A percentile compares a stretch with the other conserved stretches of the same genome.
Conservation (phyloP, 83 land plant genomes). For the Thuja plicata region DNA sequence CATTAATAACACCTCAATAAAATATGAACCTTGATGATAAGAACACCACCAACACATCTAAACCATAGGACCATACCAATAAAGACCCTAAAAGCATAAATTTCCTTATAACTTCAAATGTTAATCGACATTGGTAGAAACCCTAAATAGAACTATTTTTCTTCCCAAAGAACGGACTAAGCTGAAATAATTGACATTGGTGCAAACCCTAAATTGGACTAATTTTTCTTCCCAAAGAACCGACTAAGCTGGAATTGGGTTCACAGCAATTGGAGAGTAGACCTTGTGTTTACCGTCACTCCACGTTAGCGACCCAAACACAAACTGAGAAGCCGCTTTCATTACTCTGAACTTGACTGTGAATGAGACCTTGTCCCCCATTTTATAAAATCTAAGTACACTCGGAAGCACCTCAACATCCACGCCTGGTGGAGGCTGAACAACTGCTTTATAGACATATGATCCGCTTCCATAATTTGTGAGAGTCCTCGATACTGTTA, state of each 20-base stretch:
- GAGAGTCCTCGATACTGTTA: slow-evolving; percentile 38
- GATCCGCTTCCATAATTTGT: slow-evolving; percentile 27
- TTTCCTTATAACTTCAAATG: too few relatives aligned
- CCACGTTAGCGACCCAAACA: slow-evolving; percentile 54
- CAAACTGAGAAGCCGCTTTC: slow-evolving; percentile 30
- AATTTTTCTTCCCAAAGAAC: too few relatives aligned
- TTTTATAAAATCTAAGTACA: not conserved
- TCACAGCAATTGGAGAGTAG: slow-evolving; percentile 40
- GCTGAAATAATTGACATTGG: not conserved
- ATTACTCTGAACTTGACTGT: slow-evolving; percentile 25
- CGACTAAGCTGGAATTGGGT: not conserved
- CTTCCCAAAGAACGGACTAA: too few relatives aligned
- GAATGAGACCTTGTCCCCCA: slow-evolving; percentile 35
- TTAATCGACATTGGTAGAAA: too few relatives aligned
- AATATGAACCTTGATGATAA: too few relatives aligned
- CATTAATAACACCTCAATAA: too few relatives aligned
- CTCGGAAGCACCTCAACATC: slow-evolving; percentile 26
- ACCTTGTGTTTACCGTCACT: slow-evolving; percentile 37
- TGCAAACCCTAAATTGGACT: too few relatives aligned
- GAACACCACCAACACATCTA: too few relatives aligned
- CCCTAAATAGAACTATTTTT: too few relatives aligned
- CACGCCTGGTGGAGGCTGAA: slow-evolving; percentile 40
- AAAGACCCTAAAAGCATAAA: too few relatives aligned
- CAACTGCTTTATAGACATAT: slow-evolving; percentile 18
- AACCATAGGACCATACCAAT: too few relatives aligned